These are phyloP conservation scores for Trematosphaeria pertusa DNA, from an alignment of 2,329 filamentous ascomycete species.

Conservation along the genomic window DNA sequence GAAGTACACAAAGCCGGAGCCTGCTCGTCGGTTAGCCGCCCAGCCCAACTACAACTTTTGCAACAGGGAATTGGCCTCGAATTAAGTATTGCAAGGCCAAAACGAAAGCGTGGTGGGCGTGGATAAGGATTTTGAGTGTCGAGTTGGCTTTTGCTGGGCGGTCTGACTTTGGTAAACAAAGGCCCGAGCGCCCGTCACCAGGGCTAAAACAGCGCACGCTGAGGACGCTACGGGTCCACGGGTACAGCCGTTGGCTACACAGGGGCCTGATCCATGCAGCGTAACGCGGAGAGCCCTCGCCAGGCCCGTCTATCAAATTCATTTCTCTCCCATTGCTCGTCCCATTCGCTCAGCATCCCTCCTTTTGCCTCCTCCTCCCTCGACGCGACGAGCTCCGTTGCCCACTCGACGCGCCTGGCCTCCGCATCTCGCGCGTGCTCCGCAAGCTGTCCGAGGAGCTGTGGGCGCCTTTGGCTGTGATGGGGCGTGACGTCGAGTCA, in stretches of 20 bases:
- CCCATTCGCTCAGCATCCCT: constrained; percentile 13
- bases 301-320: constrained; percentile 7
- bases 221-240: not conserved
- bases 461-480: not conserved
- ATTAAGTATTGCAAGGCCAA: constrained; percentile 3
- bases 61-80: constrained; percentile 8
- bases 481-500: constrained; percentile 21
- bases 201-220: constrained; percentile 2
- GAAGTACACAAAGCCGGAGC: not conserved
- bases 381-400: constrained; percentile 11
- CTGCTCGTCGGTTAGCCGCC: not conserved
- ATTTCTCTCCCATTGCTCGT: constrained; percentile 5
- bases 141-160: constrained; percentile 1
- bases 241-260: constrained; percentile 11
- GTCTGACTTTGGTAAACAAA: constrained; percentile 10
- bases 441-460: not conserved
- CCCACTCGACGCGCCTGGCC: constrained; percentile 25
- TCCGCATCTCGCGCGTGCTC: constrained; percentile 28
- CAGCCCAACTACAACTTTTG: not conserved
- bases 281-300: constrained; percentile 13
- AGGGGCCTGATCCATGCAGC: constrained; percentile 18
- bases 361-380: constrained; percentile 2
- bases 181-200: constrained; percentile 6
- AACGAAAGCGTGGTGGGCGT: constrained; percentile 5
- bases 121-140: constrained; percentile 9